Evolutionary conservation across 352 stramenopile species (phyloP).

Genomic region (Phytophthora colocasiae): DNA sequence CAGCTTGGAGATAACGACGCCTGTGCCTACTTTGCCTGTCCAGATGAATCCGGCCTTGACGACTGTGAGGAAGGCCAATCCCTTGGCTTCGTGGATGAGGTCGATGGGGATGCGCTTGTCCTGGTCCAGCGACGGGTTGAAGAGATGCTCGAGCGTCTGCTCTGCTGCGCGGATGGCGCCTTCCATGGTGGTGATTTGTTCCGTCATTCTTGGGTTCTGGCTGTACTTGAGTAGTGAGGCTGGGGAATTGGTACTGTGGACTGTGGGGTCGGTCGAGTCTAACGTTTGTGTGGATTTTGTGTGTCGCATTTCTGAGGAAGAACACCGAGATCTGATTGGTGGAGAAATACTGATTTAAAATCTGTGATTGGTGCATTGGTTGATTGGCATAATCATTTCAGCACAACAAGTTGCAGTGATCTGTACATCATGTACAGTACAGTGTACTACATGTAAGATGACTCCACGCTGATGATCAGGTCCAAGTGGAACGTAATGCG

Average conservation of each 20-base stretch:
- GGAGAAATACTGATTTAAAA: background rate
- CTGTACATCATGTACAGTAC: no score
- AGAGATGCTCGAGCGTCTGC: slow-evolving; percentile 92
- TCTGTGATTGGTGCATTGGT: no score
- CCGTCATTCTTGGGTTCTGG: slow-evolving; percentile 47
- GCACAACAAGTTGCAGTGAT: slow-evolving; percentile 13
- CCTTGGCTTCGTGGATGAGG: slow-evolving; percentile 90
- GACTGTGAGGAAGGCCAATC: slow-evolving; percentile 93
- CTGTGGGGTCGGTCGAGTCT: slow-evolving; percentile 11
- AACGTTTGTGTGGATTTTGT: slow-evolving; percentile 22
- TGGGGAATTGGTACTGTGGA: slow-evolving; percentile 10
- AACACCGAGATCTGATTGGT: slow-evolving; percentile 4
- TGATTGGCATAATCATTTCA: slow-evolving; percentile 22
- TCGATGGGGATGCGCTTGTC: slow-evolving; percentile 92
- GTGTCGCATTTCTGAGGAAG: slow-evolving; percentile 26
- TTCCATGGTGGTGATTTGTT: slow-evolving; percentile 91
- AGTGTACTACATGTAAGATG: no score
- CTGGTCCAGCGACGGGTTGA: slow-evolving; percentile 85
- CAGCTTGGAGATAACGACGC: slow-evolving; percentile 95
- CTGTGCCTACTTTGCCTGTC: slow-evolving; percentile 87
- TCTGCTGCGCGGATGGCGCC: slow-evolving; percentile 91
- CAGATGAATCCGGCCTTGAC: slow-evolving; percentile 91
- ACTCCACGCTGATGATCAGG: background rate
- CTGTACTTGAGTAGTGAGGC: background rate
- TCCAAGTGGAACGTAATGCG: background rate